Percentiles rank a stretch among this genome's conserved stretches.
Evolutionary conservation across 371 early-diverging fungal genomes (phyloP).

Genomic region (Rhizopus sp.): DNA sequence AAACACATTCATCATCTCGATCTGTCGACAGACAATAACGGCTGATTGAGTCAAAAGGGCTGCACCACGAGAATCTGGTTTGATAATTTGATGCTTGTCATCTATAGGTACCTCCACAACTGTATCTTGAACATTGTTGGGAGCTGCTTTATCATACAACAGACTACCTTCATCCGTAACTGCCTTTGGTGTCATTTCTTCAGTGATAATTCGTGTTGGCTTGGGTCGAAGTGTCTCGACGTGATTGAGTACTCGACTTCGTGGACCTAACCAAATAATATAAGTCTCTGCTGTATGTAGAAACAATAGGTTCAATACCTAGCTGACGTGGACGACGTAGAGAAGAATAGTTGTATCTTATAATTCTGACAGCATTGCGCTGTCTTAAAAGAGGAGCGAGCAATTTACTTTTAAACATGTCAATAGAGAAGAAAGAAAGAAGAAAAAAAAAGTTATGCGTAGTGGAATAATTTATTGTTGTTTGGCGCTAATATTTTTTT

Average conservation of each 20-base stretch:
- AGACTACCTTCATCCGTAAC: constrained; percentile 2
- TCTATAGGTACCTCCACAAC: constrained; percentile 38
- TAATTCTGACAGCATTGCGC: neutral
- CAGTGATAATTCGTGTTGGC: neutral
- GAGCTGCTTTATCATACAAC: neutral
- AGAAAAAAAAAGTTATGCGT: neutral
- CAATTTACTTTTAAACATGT: neutral
- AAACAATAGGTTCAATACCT: constrained; percentile 5
- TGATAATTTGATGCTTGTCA: constrained; percentile 31
- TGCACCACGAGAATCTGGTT: constrained; percentile 41
- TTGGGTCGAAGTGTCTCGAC: constrained; percentile 22
- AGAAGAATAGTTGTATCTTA: constrained; percentile 20
- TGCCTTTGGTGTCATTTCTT: neutral
- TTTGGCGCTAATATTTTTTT: neutral
- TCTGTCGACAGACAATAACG: constrained; percentile 72
- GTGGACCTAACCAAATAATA: constrained; percentile 27
- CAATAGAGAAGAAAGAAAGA: neutral
- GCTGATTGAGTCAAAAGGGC: constrained; percentile 59
- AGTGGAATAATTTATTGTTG: neutral
- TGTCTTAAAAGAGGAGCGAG: neutral
- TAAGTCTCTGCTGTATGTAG: neutral
- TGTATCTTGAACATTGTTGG: constrained; percentile 12
- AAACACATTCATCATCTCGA: constrained; percentile 85
- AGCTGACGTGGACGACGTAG: constrained; percentile 20
- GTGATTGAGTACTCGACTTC: constrained; percentile 41